Evolutionary conservation across 805 yeast genomes (phyloP).

Genomic region (Candida glaebosa): DNA sequence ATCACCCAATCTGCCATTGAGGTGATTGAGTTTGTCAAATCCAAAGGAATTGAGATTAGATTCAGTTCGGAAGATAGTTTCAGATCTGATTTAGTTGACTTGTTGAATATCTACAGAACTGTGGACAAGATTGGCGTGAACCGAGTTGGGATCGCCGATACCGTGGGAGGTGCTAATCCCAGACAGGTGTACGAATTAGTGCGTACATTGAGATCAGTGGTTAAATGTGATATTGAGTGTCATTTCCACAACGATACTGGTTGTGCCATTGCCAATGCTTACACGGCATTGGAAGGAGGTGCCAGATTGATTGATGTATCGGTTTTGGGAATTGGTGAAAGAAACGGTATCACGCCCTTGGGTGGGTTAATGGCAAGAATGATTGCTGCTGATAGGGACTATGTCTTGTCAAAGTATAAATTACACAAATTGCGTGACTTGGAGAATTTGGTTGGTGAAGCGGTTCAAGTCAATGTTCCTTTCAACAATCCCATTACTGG

Average conservation of each 20-base stretch:
- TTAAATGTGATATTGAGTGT: slow-evolving; percentile 95
- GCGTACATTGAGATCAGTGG: slow-evolving; percentile 88
- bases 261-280: slow-evolving; percentile 97
- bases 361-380: slow-evolving; percentile 99
- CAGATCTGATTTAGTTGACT: slow-evolving; percentile 93
- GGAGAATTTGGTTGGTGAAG: slow-evolving; percentile 94
- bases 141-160: slow-evolving; percentile 98
- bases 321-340: slow-evolving; percentile 96
- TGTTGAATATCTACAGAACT: slow-evolving; percentile 91
- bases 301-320: slow-evolving; percentile 93
- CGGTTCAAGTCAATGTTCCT: slow-evolving; percentile 95
- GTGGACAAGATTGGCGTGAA: slow-evolving; percentile 97
- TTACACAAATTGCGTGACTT: slow-evolving; percentile 92
- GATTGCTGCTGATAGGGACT: slow-evolving; percentile 98
- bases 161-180: slow-evolving; percentile 99
- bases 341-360: slow-evolving; percentile 96
- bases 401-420: slow-evolving; percentile 91
- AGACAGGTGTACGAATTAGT: slow-evolving; percentile 97
- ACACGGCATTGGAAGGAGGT: slow-evolving; percentile 97
- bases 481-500: slow-evolving; percentile 99
- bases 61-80: slow-evolving; percentile 96
- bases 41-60: slow-evolving; percentile 94
- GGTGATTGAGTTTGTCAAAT: slow-evolving; percentile 95
- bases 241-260: slow-evolving; percentile 99
- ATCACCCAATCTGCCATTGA: slow-evolving; percentile 94